These are phyloP conservation scores for Trichoderma asperellum DNA, from an alignment of 2,329 filamentous ascomycete genomes.

Conservation along the genomic window DNA sequence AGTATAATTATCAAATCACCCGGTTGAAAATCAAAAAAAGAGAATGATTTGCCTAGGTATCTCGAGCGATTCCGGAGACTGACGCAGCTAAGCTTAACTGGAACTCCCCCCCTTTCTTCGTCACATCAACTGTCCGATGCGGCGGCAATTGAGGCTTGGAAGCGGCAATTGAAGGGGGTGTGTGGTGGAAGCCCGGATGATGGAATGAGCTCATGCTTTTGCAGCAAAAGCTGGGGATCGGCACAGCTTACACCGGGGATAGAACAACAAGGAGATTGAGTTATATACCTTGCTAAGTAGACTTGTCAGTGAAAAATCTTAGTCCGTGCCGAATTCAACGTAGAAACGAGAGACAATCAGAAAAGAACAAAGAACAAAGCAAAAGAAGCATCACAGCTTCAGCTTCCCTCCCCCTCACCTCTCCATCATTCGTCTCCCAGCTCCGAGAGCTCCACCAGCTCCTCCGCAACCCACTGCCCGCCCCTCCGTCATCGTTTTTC, in stretches of 20 bases:
- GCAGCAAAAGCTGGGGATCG: neutral
- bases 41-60: neutral
- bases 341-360: neutral
- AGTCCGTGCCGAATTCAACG: too few relatives aligned
- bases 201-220: neutral
- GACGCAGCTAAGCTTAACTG: neutral
- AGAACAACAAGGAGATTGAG: neutral
- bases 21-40: neutral
- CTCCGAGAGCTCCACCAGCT: constrained; percentile 14
- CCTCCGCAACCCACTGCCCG: constrained; percentile 18
- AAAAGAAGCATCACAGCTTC: neutral
- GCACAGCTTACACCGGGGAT: neutral
- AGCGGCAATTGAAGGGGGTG: neutral
- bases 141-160: neutral
- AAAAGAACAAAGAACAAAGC: neutral
- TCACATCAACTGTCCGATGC: too few relatives aligned
- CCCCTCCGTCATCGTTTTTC: constrained; percentile 21
- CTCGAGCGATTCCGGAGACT: constrained; percentile 12
- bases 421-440: constrained; percentile 4
- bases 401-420: neutral
- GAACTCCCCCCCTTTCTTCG: neutral
- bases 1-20: neutral
- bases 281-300: too few relatives aligned
- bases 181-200: neutral
- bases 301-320: too few relatives aligned